phyloP scores from a whole-genome alignment of 805 yeast species.

The Grigorovia yakushimaensis region DNA sequence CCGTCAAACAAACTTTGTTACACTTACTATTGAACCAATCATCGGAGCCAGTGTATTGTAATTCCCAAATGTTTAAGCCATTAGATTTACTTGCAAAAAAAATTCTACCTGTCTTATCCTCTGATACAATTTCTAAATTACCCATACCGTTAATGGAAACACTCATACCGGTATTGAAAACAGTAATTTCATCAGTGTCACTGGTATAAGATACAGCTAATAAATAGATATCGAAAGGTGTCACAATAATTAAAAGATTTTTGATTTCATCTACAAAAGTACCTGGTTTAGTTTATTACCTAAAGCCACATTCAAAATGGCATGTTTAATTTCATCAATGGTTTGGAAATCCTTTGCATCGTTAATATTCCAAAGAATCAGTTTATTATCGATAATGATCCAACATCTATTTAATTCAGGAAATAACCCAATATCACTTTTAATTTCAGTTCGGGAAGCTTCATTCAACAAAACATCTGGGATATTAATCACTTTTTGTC shows the following conservation, averaged over 20 bases:
- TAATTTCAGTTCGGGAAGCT: constrained; percentile 53
- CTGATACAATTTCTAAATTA: constrained; percentile 50
- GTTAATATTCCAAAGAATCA: constrained; percentile 74
- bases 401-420: constrained; percentile 75
- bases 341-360: constrained; percentile 60
- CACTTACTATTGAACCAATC: constrained; percentile 83
- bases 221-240: constrained; percentile 69
- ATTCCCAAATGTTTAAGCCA: constrained; percentile 76
- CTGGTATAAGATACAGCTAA: constrained; percentile 54
- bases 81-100: constrained; percentile 77
- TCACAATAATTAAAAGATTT: constrained; percentile 64
- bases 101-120: constrained; percentile 62
- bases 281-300: constrained; percentile 74
- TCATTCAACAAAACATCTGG: constrained; percentile 78
- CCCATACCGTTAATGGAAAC: constrained; percentile 73
- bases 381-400: constrained; percentile 73
- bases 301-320: constrained; percentile 64
- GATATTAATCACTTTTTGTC: constrained; percentile 53
- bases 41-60: constrained; percentile 71
- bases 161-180: constrained; percentile 74
- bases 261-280: constrained; percentile 73
- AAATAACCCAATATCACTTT: constrained; percentile 73
- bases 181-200: constrained; percentile 42
- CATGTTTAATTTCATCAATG: constrained; percentile 71
- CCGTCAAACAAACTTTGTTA: constrained; percentile 73